Conservation (phyloP, 805 yeast genomes). For the Cyberlindnera bimundalis region DNA sequence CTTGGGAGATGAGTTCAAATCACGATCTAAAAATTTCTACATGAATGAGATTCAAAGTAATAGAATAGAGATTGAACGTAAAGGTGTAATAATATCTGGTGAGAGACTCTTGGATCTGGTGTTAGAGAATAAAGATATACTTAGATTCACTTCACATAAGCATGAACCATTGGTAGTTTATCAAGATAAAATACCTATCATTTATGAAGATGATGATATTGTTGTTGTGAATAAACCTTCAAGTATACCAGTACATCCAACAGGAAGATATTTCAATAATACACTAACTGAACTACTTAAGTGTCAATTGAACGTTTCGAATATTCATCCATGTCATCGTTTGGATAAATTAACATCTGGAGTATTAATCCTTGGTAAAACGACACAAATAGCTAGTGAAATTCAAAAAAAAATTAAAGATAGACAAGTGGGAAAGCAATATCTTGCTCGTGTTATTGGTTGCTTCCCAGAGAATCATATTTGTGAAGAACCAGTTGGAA, state of each 20-base stretch:
- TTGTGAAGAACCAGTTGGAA: slow-evolving; percentile 68
- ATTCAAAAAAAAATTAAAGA: slow-evolving; percentile 60
- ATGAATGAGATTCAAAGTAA: slow-evolving; percentile 10
- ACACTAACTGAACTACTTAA: slow-evolving; percentile 78
- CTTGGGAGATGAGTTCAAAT: slow-evolving; percentile 20
- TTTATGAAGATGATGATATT: slow-evolving; percentile 48
- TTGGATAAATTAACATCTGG: slow-evolving; percentile 92
- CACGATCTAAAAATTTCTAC: slow-evolving; percentile 16
- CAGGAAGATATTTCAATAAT: slow-evolving; percentile 76
- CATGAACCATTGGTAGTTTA: slow-evolving; percentile 65
- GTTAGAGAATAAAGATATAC: slow-evolving; percentile 26
- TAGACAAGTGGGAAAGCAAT: slow-evolving; percentile 72
- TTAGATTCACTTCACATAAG: slow-evolving; percentile 54
- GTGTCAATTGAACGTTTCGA: slow-evolving; percentile 47
- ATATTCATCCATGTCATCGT: slow-evolving; percentile 62
- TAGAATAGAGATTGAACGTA: slow-evolving; percentile 12
- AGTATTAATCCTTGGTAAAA: slow-evolving; percentile 58
- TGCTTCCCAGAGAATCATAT: slow-evolving; percentile 60
- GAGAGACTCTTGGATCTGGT: slow-evolving; percentile 8
- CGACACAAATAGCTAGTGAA: slow-evolving; percentile 33
- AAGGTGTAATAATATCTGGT: slow-evolving; percentile 1
- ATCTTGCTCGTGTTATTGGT: slow-evolving; percentile 85
- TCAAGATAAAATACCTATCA: slow-evolving; percentile 30
- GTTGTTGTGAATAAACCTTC: slow-evolving; percentile 90
- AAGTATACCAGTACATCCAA: slow-evolving; percentile 94